Conservation (phyloP, 108 stramenopile genomes). For the Bacterosira constricta region DNA sequence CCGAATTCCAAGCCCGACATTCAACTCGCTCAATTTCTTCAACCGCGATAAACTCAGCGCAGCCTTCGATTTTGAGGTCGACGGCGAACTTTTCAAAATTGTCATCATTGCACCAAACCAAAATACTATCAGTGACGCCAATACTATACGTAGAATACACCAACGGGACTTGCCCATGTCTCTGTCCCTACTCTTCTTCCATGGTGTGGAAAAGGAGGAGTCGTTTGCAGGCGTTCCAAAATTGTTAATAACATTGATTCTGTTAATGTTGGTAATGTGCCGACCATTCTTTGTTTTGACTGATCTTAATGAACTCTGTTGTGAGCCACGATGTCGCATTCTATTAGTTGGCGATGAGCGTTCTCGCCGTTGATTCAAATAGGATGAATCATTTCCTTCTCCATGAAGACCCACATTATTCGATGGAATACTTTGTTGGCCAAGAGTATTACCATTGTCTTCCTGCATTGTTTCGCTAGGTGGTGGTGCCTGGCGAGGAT, state of each 20-base stretch:
- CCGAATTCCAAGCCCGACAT: no score
- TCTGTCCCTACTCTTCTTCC: neutral
- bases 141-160: neutral
- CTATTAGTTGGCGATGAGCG: neutral
- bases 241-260: constrained; percentile 8
- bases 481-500: no score
- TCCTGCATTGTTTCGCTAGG: no score
- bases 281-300: neutral
- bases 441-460: no score
- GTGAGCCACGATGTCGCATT: constrained; percentile 5
- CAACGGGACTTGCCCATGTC: neutral
- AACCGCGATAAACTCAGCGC: no score
- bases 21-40: no score
- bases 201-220: no score
- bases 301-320: neutral
- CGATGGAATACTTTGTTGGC: no score
- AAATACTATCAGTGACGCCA: neutral
- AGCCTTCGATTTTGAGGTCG: no score
- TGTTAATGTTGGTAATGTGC: constrained; percentile 3
- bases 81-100: neutral
- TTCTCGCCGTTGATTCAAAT: neutral
- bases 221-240: constrained; percentile 1
- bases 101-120: neutral
- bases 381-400: neutral
- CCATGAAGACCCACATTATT: no score